Conservation (phyloP, 2,329 filamentous ascomycete genomes). For the Amphichorda felina region DNA sequence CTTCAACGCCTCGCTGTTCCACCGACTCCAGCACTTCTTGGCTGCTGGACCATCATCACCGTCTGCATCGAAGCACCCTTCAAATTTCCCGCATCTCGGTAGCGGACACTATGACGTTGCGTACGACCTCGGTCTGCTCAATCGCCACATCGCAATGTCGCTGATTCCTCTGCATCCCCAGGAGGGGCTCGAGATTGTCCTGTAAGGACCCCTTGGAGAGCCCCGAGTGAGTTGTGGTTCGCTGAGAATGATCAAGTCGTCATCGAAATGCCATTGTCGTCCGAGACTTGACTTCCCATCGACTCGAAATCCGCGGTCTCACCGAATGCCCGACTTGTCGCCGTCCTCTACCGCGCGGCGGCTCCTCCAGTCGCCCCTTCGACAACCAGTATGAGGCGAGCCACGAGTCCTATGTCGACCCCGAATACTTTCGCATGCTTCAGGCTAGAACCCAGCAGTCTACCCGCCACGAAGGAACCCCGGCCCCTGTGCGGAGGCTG, state of each 20-base stretch:
- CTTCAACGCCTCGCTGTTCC: no score
- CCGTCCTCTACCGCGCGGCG: conserved; percentile 45
- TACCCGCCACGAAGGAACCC: conserved; percentile 26
- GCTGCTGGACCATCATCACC: no score
- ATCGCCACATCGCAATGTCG: conserved; percentile 33
- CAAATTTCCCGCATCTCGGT: no score
- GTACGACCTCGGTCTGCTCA: neutral
- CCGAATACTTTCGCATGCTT: conserved; percentile 92
- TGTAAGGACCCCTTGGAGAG: conserved; percentile 39
- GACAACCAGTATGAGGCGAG: conserved; percentile 26
- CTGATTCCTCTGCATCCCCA: conserved; percentile 65
- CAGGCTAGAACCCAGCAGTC: conserved; percentile 39
- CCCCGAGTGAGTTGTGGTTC: no score
- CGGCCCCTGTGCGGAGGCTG: conserved; percentile 42
- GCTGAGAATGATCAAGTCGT: conserved; percentile 44
- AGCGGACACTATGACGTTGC: neutral
- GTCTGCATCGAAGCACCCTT: no score
- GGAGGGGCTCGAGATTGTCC: conserved; percentile 66
- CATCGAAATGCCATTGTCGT: conserved; percentile 89
- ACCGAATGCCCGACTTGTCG: conserved; percentile 88
- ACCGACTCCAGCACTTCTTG: no score
- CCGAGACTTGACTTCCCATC: conserved; percentile 73
- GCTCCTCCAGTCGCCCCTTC: conserved; percentile 31
- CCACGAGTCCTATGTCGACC: conserved; percentile 66
- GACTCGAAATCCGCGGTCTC: conserved; percentile 69